Evolutionary conservation across 1,139 yeast species (phyloP), one percentile per base, ranked within the genome.

Genomic region (Candida sojae): DNA sequence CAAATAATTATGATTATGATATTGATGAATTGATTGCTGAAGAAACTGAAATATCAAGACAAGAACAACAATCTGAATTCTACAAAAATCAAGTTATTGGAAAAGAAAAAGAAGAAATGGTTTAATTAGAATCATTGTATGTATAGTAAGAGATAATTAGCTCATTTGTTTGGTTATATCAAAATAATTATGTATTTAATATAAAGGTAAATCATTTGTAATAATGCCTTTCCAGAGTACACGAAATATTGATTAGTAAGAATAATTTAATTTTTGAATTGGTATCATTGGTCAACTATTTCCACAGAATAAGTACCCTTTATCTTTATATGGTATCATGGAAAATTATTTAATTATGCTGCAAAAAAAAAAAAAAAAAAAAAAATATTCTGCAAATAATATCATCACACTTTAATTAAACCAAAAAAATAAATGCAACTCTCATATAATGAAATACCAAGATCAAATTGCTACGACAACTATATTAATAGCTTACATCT

Each of bases 1-100:
- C 76, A 4, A 67, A 71, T 54, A 68, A 62, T 39, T 68, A 59
- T 37, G 69, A 65, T 46, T 65, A 64, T 38, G 73, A 69, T 43
- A 55, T 71, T 36, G 68, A 65, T 46, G 67, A 63, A 28, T 52
- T 71, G 34, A 69, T 71, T 13, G 57, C 57, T 12, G 68, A 65
- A 42, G 69, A 64, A 46, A 64, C 65, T 54, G 59, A 55, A 9
- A 45, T 48, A 0, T 68, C 70, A 1, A 52, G 49, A 2, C 49
- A 53, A 21, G 62, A 62, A 21, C 64, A 56, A 39, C 60, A 59
- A 21, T 45, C 52, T 5, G 70, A 66, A 33, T 62, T 60, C 42
- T 70, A 71, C 53, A 58, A 60, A 36, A 50, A 59, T 31, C 64
- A 66, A 48, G 47, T 52, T 25, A 47, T 70, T 40, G 75, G 73